Conservation (phyloP, 306 rosid species). For the Castanopsis chinensis region DNA sequence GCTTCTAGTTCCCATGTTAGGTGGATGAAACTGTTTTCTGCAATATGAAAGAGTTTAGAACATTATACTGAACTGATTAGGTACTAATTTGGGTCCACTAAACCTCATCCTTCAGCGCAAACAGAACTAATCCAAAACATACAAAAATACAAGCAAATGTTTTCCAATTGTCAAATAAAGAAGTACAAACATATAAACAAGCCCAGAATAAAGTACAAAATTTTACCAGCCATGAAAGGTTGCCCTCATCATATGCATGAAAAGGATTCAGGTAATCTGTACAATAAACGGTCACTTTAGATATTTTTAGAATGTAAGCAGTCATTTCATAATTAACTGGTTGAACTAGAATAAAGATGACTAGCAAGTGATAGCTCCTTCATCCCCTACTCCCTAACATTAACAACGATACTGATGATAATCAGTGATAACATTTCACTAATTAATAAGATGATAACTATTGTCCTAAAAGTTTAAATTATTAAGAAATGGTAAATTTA, state of each 20-base stretch:
- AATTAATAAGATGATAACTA: too few species aligned
- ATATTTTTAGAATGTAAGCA: not conserved
- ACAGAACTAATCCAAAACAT: not conserved
- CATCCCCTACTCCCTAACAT: too few species aligned
- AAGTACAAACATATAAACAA: conserved; percentile 2
- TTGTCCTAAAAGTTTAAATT: too few species aligned
- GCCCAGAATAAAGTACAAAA: conserved; percentile 5
- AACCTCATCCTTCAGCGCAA: not conserved
- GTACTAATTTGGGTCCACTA: not conserved
- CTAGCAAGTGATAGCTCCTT: not conserved
- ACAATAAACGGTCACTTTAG: not conserved
- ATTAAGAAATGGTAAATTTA: too few species aligned
- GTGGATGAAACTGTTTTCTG: not conserved
- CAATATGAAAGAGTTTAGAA: not conserved
- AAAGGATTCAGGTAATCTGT: conserved; percentile 68
- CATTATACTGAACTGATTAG: not conserved
- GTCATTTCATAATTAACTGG: conserved; percentile 16
- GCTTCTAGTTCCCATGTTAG: not conserved
- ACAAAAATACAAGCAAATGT: not conserved
- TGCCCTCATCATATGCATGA: conserved; percentile 71
- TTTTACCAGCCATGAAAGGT: conserved; percentile 71
- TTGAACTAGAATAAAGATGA: conserved; percentile 1
- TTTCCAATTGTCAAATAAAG: conserved; percentile 1
- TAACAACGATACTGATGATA: too few species aligned
- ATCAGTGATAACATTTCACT: too few species aligned